phyloP scores from a whole-genome alignment of 2,329 filamentous ascomycete species.

The Hirsutella thompsonii region DNA sequence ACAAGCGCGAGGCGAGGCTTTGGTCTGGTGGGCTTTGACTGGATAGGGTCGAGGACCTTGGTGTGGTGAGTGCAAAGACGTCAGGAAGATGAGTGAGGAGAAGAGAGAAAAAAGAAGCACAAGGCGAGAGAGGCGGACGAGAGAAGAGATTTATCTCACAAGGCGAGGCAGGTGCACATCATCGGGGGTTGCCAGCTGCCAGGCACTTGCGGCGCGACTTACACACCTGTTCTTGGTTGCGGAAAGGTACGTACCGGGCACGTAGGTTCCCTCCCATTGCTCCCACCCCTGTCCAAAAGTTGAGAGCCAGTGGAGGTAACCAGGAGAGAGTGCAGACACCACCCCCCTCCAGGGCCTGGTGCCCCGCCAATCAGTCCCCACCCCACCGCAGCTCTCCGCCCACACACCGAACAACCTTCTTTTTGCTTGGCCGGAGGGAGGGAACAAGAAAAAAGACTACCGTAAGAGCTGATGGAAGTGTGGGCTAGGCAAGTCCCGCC shows the following conservation, averaged over 20 bases:
- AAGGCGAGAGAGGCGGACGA: neutral
- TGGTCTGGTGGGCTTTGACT: neutral
- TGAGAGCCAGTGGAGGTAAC: too few relatives aligned
- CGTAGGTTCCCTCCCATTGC: neutral
- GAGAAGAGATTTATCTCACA: conserved; percentile 3
- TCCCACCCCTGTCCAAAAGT: neutral
- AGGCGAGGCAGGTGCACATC: conserved; percentile 3
- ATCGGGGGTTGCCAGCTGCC: conserved; percentile 2
- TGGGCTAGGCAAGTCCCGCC: too few relatives aligned
- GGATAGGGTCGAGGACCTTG: neutral
- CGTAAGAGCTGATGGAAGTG: too few relatives aligned
- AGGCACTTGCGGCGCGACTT: neutral
- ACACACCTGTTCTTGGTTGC: neutral
- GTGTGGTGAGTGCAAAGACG: neutral
- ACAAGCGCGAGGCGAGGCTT: neutral
- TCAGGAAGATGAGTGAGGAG: neutral
- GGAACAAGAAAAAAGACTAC: too few relatives aligned
- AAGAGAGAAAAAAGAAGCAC: conserved; percentile 4
- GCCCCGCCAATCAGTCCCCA: neutral
- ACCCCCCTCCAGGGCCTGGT: neutral
- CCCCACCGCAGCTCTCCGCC: neutral
- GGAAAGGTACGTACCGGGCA: conserved; percentile 1
- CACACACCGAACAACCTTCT: neutral
- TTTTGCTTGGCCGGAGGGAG: neutral
- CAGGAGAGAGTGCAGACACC: too few relatives aligned